These are phyloP conservation scores for Populus tremula DNA, from an alignment of 345 rosid genomes.

Conservation along the genomic window DNA sequence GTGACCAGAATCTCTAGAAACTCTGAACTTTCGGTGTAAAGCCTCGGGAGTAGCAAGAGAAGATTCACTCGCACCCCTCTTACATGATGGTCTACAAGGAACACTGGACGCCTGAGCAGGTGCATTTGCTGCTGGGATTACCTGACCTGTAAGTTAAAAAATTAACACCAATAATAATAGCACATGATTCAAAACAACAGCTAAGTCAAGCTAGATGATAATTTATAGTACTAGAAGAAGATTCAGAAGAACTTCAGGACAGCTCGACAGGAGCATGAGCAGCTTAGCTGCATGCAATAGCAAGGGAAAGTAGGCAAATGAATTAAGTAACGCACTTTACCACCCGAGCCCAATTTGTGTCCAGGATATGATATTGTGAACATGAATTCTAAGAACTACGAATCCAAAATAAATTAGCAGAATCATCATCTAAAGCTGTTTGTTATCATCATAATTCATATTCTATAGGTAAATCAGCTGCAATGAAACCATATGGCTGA, in stretches of 20 bases:
- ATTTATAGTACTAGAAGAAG: slow-evolving; percentile 17
- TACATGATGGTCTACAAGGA: slow-evolving; percentile 17
- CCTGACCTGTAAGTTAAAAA: slow-evolving; percentile 22
- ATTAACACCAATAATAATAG: not conserved
- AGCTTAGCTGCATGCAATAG: slow-evolving; percentile 13
- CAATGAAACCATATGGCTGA: not conserved
- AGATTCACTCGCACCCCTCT: slow-evolving; percentile 14
- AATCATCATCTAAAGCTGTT: not conserved
- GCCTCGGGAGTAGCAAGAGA: slow-evolving; percentile 2
- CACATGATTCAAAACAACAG: not conserved
- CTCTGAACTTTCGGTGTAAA: slow-evolving; percentile 9
- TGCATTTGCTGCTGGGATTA: slow-evolving; percentile 4
- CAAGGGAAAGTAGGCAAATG: not conserved
- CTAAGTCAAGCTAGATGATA: not conserved
- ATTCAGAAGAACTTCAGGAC: not conserved
- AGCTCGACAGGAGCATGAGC: slow-evolving; percentile 12
- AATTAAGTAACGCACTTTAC: not conserved
- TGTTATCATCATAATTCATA: not conserved
- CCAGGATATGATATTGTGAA: not conserved
- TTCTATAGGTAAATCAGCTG: not conserved
- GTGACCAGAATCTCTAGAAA: not conserved
- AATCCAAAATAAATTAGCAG: not conserved
- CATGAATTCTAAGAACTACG: not conserved
- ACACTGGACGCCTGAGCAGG: slow-evolving; percentile 5
- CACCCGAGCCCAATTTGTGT: not conserved